Percentiles rank a stretch among this genome's conserved stretches.
Conservation (phyloP, 2,329 filamentous ascomycete genomes). For the Aspergillus quadrilineatus region DNA sequence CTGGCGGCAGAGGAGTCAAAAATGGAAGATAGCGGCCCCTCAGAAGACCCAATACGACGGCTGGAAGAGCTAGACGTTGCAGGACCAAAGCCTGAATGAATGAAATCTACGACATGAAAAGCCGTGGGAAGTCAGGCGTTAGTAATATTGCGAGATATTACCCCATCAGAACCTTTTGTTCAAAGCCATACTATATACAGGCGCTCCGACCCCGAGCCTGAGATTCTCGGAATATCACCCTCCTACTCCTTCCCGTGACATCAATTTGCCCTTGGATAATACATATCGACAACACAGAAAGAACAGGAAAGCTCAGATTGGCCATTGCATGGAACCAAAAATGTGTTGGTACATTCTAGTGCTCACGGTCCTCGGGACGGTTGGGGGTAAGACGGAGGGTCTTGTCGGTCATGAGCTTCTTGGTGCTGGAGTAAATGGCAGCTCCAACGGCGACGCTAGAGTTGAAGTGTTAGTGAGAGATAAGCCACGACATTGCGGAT, state of each 20-base stretch:
- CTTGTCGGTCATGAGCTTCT: conserved; percentile 87
- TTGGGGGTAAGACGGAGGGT: conserved; percentile 83
- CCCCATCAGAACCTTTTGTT: conserved; percentile 27
- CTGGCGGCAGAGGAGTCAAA: conserved; percentile 58
- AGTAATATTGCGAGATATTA: conserved; percentile 30
- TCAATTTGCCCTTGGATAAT: conserved; percentile 31
- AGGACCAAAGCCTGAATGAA: conserved; percentile 75
- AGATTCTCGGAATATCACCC: conserved; percentile 23
- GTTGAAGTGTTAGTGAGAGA: conserved; percentile 22
- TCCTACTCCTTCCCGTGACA: conserved; percentile 22
- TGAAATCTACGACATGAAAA: conserved; percentile 18
- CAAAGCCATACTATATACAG: conserved; percentile 41
- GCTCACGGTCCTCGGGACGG: conserved; percentile 47
- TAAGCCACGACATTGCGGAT: conserved; percentile 7
- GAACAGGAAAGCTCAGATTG: conserved; percentile 23
- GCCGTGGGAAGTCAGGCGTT: conserved; percentile 23
- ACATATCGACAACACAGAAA: conserved; percentile 27
- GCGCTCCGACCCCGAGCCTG: conserved; percentile 29
- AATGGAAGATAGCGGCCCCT: conserved; percentile 52
- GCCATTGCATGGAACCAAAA: conserved; percentile 31
- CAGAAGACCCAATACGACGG: conserved; percentile 90
- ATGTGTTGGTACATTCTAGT: conserved; percentile 40
- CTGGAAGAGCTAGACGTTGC: conserved; percentile 91
- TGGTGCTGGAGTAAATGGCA: conserved; percentile 75
- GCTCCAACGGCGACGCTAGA: conserved; percentile 67